Percentiles rank a stretch among this genome's conserved stretches.
phyloP scores from a whole-genome alignment of 176 grass and related monocot genomes.

The Aegilops speltoides region DNA sequence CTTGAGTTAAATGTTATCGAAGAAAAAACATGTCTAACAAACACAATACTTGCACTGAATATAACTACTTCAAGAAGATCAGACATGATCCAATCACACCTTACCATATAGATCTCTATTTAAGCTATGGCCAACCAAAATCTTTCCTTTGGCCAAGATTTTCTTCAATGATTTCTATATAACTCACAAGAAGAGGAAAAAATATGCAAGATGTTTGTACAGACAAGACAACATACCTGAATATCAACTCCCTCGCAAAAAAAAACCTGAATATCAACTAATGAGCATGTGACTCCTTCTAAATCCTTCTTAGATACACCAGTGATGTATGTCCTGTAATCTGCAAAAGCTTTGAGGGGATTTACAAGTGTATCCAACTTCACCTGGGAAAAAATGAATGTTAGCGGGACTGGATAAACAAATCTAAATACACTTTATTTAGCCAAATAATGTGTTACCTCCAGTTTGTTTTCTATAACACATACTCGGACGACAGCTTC shows the following conservation, averaged over 20 bases:
- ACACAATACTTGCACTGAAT: conserved; percentile 2
- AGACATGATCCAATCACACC: conserved; percentile 13
- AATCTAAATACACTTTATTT: conserved; percentile 20
- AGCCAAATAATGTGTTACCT: too few relatives aligned
- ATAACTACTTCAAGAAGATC: conserved; percentile 1
- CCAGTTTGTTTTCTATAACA: too few relatives aligned
- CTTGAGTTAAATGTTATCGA: background rate
- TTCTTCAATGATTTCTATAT: conserved; percentile 83
- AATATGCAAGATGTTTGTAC: background rate
- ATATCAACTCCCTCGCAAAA: conserved; percentile 32
- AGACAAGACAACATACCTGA: conserved; percentile 51
- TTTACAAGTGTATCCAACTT: conserved; percentile 75
- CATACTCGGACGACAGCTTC: too few relatives aligned
- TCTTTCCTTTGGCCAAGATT: conserved; percentile 73
- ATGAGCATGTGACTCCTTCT: conserved; percentile 64
- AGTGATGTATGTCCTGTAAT: conserved; percentile 78
- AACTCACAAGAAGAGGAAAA: background rate
- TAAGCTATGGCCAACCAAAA: conserved; percentile 87
- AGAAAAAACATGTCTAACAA: conserved; percentile 15
- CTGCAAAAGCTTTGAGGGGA: conserved; percentile 59
- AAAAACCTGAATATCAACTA: conserved; percentile 5
- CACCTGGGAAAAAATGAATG: conserved; percentile 40
- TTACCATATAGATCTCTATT: conserved; percentile 85
- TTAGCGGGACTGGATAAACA: background rate
- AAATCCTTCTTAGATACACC: conserved; percentile 81